Evolutionary conservation across 495 filamentous ascomycete genomes (phyloP).

Genomic region (Aspergillus sclerotiicarbonarius): DNA sequence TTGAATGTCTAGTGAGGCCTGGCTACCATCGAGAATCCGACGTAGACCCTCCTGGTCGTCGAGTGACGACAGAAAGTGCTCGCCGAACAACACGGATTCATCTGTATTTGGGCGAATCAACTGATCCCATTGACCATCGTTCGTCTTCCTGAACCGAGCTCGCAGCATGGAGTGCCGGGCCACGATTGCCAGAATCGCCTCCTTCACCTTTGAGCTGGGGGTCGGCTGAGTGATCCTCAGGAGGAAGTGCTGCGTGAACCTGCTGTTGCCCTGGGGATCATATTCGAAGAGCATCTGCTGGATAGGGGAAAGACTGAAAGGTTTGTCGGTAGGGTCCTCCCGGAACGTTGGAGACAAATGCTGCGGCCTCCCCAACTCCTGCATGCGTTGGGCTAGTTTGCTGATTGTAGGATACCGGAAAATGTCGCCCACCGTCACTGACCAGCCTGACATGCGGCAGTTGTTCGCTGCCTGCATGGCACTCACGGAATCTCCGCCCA

Average conservation of each 20-base stretch:
- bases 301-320: background rate
- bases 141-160: conserved; percentile 4
- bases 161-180: conserved; percentile 7
- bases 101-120: background rate
- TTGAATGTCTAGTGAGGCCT: conserved; percentile 22
- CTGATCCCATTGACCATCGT: background rate
- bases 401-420: background rate
- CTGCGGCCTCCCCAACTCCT: conserved; percentile 7
- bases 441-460: background rate
- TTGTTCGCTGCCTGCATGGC: conserved; percentile 2
- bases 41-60: conserved; percentile 9
- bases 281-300: conserved; percentile 1
- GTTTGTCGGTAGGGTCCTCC: background rate
- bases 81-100: conserved; percentile 4
- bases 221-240: conserved; percentile 46
- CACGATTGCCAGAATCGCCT: background rate
- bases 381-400: background rate
- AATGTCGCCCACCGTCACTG: background rate
- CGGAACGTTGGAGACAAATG: background rate
- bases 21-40: conserved; percentile 13
- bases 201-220: conserved; percentile 18
- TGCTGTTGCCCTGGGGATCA: background rate
- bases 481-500: conserved; percentile 40
- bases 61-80: conserved; percentile 1
- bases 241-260: conserved; percentile 60